Evolutionary conservation across 495 filamentous ascomycete genomes (phyloP).

Genomic region (Podospora anserina): DNA sequence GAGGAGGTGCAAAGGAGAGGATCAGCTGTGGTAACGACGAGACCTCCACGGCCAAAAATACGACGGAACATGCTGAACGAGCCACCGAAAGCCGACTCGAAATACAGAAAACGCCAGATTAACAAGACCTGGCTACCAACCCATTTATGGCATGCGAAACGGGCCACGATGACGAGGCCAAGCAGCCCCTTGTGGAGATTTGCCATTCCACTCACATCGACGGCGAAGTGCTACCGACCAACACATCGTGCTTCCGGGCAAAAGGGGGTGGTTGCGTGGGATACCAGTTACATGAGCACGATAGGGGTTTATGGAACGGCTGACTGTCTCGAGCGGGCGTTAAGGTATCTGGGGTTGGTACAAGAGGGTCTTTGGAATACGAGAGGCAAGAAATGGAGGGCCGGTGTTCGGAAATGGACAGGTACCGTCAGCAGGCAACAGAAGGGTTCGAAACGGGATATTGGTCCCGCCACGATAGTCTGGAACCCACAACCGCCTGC

Average conservation of each 20-base stretch:
- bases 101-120: conserved; percentile 79
- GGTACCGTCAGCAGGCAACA: conserved; percentile 61
- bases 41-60: conserved; percentile 58
- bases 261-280: conserved; percentile 71
- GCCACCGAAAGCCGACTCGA: conserved; percentile 62
- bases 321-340: conserved; percentile 57
- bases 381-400: conserved; percentile 69
- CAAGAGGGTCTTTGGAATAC: conserved; percentile 57
- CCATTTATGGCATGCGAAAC: conserved; percentile 89
- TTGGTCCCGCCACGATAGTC: conserved; percentile 74
- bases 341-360: conserved; percentile 61
- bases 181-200: conserved; percentile 85
- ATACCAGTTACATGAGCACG: conserved; percentile 92
- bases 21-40: conserved; percentile 36
- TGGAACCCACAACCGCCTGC: conserved; percentile 50
- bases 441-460: conserved; percentile 51
- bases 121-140: conserved; percentile 94
- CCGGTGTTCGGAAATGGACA: conserved; percentile 65
- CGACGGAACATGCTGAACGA: conserved; percentile 66
- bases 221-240: conserved; percentile 81
- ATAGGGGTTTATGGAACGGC: conserved; percentile 71
- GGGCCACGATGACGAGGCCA: conserved; percentile 79
- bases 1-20: neutral
- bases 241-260: conserved; percentile 74
- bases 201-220: conserved; percentile 75